Percentiles rank a stretch among this genome's conserved stretches.
Conservation (phyloP, 306 rosid genomes). For the Gastrolobium villosum region DNA sequence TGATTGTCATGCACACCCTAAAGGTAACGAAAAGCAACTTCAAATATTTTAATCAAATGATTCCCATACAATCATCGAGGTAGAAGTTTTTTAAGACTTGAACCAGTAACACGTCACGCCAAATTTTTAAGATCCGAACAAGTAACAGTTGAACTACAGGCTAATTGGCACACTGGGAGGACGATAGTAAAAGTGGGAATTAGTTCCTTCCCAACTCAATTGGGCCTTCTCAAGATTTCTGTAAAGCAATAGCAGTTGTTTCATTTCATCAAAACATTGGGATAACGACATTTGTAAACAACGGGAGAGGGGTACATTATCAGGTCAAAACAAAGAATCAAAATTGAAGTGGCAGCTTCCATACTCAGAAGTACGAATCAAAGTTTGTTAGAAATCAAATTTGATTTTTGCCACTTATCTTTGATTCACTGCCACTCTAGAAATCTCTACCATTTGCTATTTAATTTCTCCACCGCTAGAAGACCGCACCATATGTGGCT, state of each 20-base stretch:
- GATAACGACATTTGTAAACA: background rate
- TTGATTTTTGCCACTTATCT: too few species aligned
- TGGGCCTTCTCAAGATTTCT: conserved; percentile 4
- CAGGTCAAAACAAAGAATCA: conserved; percentile 1
- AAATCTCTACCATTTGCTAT: too few species aligned
- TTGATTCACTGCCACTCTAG: too few species aligned
- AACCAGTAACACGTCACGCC: background rate
- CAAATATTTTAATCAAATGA: too few species aligned
- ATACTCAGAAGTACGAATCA: background rate
- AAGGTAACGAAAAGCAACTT: too few species aligned
- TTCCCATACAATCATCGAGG: too few species aligned
- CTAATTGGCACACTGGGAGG: background rate
- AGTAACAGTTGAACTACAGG: background rate
- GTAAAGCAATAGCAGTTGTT: background rate
- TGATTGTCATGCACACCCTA: too few species aligned
- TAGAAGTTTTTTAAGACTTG: too few species aligned
- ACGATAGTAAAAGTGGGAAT: background rate
- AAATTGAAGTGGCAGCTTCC: background rate
- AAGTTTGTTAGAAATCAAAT: too few species aligned
- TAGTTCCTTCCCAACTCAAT: background rate
- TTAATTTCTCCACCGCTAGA: too few species aligned
- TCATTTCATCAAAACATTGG: background rate
- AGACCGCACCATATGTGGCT: too few species aligned
- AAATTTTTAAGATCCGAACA: background rate
- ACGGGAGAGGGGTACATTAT: background rate